A percentile compares a stretch with the other conserved stretches of the same genome.
These are phyloP conservation scores for Apodospora peruviana DNA, from an alignment of 495 filamentous ascomycete genomes.

Conservation along the genomic window DNA sequence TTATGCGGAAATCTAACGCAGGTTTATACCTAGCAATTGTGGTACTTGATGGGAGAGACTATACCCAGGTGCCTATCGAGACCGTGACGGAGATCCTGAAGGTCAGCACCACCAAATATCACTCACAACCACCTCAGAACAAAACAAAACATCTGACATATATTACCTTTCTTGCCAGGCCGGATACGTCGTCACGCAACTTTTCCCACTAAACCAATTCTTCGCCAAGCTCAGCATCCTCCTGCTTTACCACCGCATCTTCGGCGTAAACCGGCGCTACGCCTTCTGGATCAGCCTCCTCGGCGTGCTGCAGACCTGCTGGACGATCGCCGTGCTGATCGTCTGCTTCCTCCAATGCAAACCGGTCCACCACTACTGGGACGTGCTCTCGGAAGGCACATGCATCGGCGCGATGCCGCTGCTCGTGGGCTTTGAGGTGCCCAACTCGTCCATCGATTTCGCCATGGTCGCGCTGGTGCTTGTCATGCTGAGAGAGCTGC, in stretches of 20 bases:
- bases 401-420: conserved; percentile 1
- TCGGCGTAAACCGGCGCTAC: conserved; percentile 9
- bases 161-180: background rate
- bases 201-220: conserved; percentile 3
- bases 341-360: conserved; percentile 5
- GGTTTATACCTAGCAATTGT: background rate
- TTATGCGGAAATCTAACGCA: no score
- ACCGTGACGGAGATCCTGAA: background rate
- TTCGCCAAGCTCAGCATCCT: conserved; percentile 13
- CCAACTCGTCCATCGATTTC: conserved; percentile 15
- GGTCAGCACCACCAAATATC: background rate
- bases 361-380: conserved; percentile 11
- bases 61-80: background rate
- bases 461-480: conserved; percentile 8
- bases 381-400: background rate
- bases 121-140: background rate
- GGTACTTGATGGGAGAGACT: background rate
- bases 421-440: conserved; percentile 2
- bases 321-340: conserved; percentile 1
- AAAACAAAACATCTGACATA: background rate
- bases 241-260: conserved; percentile 15
- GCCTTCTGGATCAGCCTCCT: conserved; percentile 3
- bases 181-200: background rate
- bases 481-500: conserved; percentile 6
- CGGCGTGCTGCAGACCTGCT: background rate